Base-by-base conservation (phyloP, 2,329 filamentous ascomycete species). In the Colletotrichum lentis region DNA sequence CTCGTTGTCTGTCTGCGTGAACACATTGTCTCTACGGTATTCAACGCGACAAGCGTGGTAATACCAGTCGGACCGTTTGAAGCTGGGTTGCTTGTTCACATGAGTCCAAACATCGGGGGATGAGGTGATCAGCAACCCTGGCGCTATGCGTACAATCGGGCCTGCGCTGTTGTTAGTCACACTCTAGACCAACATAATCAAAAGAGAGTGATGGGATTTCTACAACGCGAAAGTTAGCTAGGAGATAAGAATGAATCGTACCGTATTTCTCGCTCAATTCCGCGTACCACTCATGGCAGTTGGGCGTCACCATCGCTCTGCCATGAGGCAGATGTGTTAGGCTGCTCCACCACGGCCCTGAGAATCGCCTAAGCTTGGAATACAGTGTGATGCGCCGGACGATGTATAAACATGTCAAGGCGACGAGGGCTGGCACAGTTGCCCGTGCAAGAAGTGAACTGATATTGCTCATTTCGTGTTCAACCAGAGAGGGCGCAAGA, bases 21-120 rank as follows among this genome's bases (percentile, higher is more conserved):
- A 86, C 41, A 88, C 77, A 62, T 84, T 86, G 71, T 88, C 83
- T 5, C 78, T 76, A 0, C 81, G 80, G 5, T 83, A 80, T 66
- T 87, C 82, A 31, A 86, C 78, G 3, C 82, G 80, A 49, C 81
- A 77, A 3, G 80, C 79, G 46, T 83, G 80, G 24, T 80, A 81
- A 64, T 78, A 84, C 80, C 81, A 84, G 20, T 76, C 73, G 3
- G 77, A 77, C 14, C 80, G 76, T 55, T 74, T 80, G 55, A 84
- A 85, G 3, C 76, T 77, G 2, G 78, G 78, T 4, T 79, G 77
- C 56, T 75, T 79, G 74, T 78, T 82, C 72, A 80, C 81, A 73
- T 74, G 81, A 53, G 76, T 75, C 78, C 83, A 77, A 7, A 85
- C 74, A 37, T 85, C 82, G 0, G 84, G 78, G 46, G 83, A 83